phyloP scores from a whole-genome alignment of 805 yeast genomes.

The Candida parachauliodes region DNA sequence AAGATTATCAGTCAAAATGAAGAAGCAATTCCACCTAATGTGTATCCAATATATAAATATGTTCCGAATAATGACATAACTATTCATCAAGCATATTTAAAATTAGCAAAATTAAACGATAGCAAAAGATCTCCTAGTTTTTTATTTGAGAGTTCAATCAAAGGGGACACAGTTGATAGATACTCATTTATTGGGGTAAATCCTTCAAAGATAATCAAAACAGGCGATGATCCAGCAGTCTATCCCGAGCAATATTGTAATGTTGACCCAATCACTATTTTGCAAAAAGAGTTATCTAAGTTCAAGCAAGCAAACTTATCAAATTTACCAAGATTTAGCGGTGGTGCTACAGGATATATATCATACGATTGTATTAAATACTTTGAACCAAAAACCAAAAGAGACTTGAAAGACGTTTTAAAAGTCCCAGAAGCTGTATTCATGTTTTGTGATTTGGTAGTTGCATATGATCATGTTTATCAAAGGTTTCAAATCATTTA shows the following conservation, averaged over 20 bases:
- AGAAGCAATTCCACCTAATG: conserved; percentile 42
- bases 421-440: conserved; percentile 87
- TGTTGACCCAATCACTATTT: conserved; percentile 72
- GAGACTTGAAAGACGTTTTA: conserved; percentile 72
- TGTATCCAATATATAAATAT: conserved; percentile 77
- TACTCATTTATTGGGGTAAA: conserved; percentile 87
- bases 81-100: conserved; percentile 87
- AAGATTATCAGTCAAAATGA: conserved; percentile 20
- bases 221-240: conserved; percentile 60
- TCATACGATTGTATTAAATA: conserved; percentile 96
- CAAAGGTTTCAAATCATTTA: conserved; percentile 89
- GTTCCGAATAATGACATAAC: conserved; percentile 76
- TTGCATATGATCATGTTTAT: conserved; percentile 92
- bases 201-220: conserved; percentile 77
- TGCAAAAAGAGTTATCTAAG: conserved; percentile 69
- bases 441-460: conserved; percentile 86
- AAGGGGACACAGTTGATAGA: conserved; percentile 85
- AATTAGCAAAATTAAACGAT: conserved; percentile 63
- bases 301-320: conserved; percentile 73
- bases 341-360: conserved; percentile 96
- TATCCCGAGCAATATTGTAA: conserved; percentile 35
- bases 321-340: conserved; percentile 78
- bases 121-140: conserved; percentile 62
- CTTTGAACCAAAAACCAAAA: conserved; percentile 87
- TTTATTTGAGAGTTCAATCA: conserved; percentile 81